Conservation (phyloP, 179 eudicot genomes). For the Actinidia arguta region DNA sequence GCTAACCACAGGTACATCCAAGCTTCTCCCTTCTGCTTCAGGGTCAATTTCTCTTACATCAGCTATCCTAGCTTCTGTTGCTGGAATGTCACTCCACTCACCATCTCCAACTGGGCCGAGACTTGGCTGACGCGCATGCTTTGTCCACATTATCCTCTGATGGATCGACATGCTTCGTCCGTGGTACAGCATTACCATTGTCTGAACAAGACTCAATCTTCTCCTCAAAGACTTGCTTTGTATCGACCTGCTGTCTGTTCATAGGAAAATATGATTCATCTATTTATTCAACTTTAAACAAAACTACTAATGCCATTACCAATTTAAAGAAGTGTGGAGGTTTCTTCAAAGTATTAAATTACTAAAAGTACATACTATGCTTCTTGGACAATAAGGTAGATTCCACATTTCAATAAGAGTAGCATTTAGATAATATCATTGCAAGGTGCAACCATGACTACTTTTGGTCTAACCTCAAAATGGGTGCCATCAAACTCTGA, state of each 20-base stretch:
- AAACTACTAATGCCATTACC: background rate
- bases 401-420: background rate
- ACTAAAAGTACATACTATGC: background rate
- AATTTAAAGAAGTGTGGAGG: background rate
- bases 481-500: background rate
- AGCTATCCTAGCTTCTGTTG: conserved; percentile 81
- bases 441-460: background rate
- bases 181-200: conserved; percentile 48
- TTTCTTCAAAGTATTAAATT: background rate
- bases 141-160: conserved; percentile 92
- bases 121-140: conserved; percentile 68
- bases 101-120: conserved; percentile 57
- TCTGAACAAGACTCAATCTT: conserved; percentile 73
- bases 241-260: conserved; percentile 74
- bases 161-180: conserved; percentile 89
- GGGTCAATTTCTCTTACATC: conserved; percentile 82
- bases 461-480: background rate
- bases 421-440: background rate
- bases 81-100: conserved; percentile 92
- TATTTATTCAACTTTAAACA: background rate
- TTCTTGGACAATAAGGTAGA: background rate
- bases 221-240: conserved; percentile 69
- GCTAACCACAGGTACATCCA: conserved; percentile 77
- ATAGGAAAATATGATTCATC: conserved; percentile 19
- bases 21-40: conserved; percentile 59